A percentile compares a stretch with the other conserved stretches of the same genome.
Evolutionary conservation across 1,284 basidiomycete species (phyloP).

Genomic region (Ustilago curta): DNA sequence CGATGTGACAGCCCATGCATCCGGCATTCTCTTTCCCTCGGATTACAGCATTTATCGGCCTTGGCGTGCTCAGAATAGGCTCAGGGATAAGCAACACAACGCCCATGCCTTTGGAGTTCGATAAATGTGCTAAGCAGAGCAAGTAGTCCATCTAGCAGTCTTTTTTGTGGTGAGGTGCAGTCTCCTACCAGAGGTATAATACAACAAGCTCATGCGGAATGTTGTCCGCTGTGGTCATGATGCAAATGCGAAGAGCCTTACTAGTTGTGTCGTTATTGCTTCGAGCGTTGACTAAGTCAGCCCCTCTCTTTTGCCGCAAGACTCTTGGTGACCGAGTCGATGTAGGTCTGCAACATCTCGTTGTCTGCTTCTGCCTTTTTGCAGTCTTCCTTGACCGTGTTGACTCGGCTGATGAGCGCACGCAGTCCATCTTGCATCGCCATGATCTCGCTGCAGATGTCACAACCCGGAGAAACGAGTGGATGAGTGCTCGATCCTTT

Average conservation of each 20-base stretch:
- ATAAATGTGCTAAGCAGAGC: not conserved
- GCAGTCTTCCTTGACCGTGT: slow-evolving; percentile 64
- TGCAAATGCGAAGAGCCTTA: not conserved
- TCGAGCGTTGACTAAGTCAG: slow-evolving; percentile 2
- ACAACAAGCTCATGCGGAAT: slow-evolving; percentile 4
- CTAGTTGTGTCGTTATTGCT: not conserved
- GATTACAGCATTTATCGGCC: not conserved
- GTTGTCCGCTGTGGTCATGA: not conserved
- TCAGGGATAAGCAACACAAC: too few relatives aligned
- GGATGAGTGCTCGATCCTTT: too few relatives aligned
- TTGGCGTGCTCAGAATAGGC: not conserved
- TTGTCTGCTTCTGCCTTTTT: slow-evolving; percentile 66
- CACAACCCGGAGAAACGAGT: not conserved
- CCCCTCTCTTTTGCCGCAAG: slow-evolving; percentile 63
- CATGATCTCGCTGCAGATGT: slow-evolving; percentile 53
- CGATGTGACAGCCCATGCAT: not conserved
- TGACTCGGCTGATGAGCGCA: slow-evolving; percentile 59
- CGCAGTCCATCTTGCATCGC: slow-evolving; percentile 61
- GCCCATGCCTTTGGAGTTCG: not conserved
- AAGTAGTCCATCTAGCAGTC: too few relatives aligned
- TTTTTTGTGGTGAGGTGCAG: not conserved
- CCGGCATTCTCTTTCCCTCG: not conserved
- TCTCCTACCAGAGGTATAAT: not conserved
- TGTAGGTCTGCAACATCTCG: slow-evolving; percentile 68
- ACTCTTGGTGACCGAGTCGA: slow-evolving; percentile 68